These are phyloP conservation scores for Arthrobotrys pseudoclavata DNA, from an alignment of 2,329 filamentous ascomycete genomes.

Conservation along the genomic window DNA sequence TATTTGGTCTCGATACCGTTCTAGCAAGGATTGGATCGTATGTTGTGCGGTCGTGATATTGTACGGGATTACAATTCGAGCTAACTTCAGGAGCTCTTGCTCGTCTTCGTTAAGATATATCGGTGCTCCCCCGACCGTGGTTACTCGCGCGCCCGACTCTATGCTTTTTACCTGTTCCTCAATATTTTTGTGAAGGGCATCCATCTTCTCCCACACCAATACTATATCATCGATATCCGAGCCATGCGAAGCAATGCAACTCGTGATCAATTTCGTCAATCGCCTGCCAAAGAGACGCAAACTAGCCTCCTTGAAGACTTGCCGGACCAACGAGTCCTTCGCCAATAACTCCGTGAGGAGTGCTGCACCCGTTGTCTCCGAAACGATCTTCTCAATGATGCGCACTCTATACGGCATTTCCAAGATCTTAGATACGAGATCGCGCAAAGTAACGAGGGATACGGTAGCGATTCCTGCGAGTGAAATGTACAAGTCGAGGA, in stretches of 20 bases:
- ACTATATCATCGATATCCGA: constrained; percentile 4
- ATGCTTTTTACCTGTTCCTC: constrained; percentile 5
- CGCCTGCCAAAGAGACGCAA: constrained; percentile 2
- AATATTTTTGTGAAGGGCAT: background rate
- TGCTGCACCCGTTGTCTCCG: constrained; percentile 1
- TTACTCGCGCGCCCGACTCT: background rate
- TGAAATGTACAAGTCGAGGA: constrained; percentile 19
- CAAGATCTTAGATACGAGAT: constrained; percentile 9
- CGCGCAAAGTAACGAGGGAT: background rate
- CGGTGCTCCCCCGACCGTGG: background rate
- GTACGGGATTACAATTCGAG: constrained; percentile 10
- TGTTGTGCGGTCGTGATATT: constrained; percentile 18
- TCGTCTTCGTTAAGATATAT: background rate
- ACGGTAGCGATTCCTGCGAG: constrained; percentile 1
- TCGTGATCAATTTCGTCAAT: constrained; percentile 11
- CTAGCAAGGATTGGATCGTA: background rate
- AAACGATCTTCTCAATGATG: constrained; percentile 20
- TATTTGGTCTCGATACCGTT: constrained; percentile 9
- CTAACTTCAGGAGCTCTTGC: background rate
- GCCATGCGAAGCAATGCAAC: constrained; percentile 25
- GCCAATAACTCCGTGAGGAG: background rate
- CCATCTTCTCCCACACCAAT: constrained; percentile 12
- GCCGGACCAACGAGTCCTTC: background rate
- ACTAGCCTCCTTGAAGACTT: background rate
- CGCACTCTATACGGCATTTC: constrained; percentile 13